Percentiles rank a stretch among this genome's conserved stretches.
These are phyloP conservation scores for Boechera stricta DNA, from an alignment of 345 rosid genomes.

Conservation along the genomic window DNA sequence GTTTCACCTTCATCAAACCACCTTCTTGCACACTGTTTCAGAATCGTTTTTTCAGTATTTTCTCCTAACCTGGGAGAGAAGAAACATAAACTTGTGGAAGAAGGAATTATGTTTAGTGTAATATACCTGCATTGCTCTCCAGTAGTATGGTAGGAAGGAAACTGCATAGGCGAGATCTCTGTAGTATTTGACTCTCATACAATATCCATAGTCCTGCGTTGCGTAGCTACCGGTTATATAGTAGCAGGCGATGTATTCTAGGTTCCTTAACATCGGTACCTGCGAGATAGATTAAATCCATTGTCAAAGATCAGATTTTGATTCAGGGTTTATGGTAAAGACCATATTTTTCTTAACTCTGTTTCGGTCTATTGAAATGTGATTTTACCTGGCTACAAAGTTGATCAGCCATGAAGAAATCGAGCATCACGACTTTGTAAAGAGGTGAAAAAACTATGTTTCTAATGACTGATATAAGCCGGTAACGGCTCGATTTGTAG, in stretches of 20 bases:
- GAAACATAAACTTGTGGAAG: slow-evolving; percentile 15
- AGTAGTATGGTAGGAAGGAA: slow-evolving; percentile 96
- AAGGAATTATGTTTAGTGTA: neutral
- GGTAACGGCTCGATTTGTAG: slow-evolving; percentile 77
- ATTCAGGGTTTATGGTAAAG: neutral
- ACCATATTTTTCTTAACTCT: neutral
- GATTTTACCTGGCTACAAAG: slow-evolving; percentile 86
- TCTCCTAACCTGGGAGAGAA: neutral
- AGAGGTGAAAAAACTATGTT: slow-evolving; percentile 88
- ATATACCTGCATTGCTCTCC: slow-evolving; percentile 99
- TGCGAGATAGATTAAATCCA: slow-evolving; percentile 32
- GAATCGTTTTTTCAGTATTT: neutral
- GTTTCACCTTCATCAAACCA: slow-evolving; percentile 94
- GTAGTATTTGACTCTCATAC: slow-evolving; percentile 76
- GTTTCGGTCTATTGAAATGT: slow-evolving; percentile 4
- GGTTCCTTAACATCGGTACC: slow-evolving; percentile 86
- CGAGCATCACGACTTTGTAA: slow-evolving; percentile 97
- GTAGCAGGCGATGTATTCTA: slow-evolving; percentile 89
- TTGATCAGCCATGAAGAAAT: slow-evolving; percentile 99
- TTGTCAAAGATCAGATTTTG: slow-evolving; percentile 16
- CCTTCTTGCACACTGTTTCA: slow-evolving; percentile 79
- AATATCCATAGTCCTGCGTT: slow-evolving; percentile 85
- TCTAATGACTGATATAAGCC: slow-evolving; percentile 70
- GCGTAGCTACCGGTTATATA: slow-evolving; percentile 92
- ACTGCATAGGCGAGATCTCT: slow-evolving; percentile 93